These are phyloP conservation scores for Pouteria glomerata DNA, from an alignment of 148 eudicot species.

Conservation along the genomic window DNA sequence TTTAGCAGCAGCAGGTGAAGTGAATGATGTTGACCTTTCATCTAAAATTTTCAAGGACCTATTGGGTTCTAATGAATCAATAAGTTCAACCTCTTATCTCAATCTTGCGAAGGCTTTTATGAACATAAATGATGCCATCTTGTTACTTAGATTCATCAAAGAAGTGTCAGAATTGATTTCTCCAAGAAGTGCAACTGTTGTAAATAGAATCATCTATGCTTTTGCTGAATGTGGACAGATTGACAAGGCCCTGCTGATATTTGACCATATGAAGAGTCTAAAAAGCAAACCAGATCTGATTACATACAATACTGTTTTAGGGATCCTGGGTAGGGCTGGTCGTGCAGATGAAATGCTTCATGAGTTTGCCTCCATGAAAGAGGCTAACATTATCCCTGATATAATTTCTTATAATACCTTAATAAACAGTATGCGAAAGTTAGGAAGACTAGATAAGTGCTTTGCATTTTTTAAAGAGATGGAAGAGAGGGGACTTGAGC, in stretches of 20 bases:
- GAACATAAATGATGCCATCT: constrained; percentile 28
- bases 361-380: constrained; percentile 60
- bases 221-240: constrained; percentile 58
- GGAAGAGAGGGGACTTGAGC: constrained; percentile 49
- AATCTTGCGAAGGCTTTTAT: constrained; percentile 59
- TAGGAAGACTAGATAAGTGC: constrained; percentile 61
- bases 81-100: constrained; percentile 38
- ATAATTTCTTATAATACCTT: constrained; percentile 70
- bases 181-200: constrained; percentile 39
- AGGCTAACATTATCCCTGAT: constrained; percentile 56
- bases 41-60: constrained; percentile 54
- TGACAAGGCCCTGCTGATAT: constrained; percentile 51
- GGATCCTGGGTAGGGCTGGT: constrained; percentile 64
- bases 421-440: constrained; percentile 54
- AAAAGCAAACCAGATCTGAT: constrained; percentile 62
- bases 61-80: constrained; percentile 26
- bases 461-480: constrained; percentile 45
- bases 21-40: constrained; percentile 35
- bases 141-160: constrained; percentile 38
- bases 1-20: constrained; percentile 50
- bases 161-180: constrained; percentile 48
- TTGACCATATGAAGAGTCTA: constrained; percentile 44
- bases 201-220: constrained; percentile 69
- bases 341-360: constrained; percentile 64
- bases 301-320: constrained; percentile 74